These are phyloP conservation scores for Nepenthes mirabilis DNA, from an alignment of 148 eudicot genomes.

Conservation along the genomic window DNA sequence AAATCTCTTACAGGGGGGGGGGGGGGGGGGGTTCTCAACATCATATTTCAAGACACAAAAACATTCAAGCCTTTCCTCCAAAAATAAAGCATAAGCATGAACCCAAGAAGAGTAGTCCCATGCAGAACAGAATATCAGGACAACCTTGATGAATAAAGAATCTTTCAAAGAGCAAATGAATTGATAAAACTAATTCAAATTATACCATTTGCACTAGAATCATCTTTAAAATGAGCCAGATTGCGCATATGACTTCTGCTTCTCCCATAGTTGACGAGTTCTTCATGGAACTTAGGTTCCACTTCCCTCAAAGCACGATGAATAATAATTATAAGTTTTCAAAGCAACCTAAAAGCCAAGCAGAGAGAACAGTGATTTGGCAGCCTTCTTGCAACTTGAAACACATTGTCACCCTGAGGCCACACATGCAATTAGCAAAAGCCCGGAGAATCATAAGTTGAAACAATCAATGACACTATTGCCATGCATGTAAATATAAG, in stretches of 20 bases:
- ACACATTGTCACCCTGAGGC: not conserved
- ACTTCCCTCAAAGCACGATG: conserved; percentile 96
- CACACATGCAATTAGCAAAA: not conserved
- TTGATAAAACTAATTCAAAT: not conserved
- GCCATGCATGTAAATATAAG: not conserved
- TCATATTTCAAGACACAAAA: conserved; percentile 77
- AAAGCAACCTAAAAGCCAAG: conserved; percentile 64
- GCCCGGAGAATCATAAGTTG: no score
- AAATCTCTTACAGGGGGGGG: conserved; percentile 52
- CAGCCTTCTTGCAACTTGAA: conserved; percentile 1
- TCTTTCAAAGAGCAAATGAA: not conserved
- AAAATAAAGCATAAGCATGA: conserved; percentile 72
- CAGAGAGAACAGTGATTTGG: not conserved
- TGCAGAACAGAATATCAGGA: conserved; percentile 30
- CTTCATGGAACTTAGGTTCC: conserved; percentile 85
- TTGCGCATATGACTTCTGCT: conserved; percentile 70
- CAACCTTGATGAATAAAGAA: conserved; percentile 8
- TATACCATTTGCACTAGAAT: conserved; percentile 85
- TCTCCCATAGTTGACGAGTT: conserved; percentile 61
- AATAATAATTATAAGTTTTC: conserved; percentile 76
- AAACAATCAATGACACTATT: no score
- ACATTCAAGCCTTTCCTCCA: conserved; percentile 95
- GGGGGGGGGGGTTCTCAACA: no score
- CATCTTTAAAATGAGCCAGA: conserved; percentile 89
- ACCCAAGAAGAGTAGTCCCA: conserved; percentile 99